Evolutionary conservation across 352 stramenopile genomes (phyloP).

Genomic region (Globisporangium cystogenes): DNA sequence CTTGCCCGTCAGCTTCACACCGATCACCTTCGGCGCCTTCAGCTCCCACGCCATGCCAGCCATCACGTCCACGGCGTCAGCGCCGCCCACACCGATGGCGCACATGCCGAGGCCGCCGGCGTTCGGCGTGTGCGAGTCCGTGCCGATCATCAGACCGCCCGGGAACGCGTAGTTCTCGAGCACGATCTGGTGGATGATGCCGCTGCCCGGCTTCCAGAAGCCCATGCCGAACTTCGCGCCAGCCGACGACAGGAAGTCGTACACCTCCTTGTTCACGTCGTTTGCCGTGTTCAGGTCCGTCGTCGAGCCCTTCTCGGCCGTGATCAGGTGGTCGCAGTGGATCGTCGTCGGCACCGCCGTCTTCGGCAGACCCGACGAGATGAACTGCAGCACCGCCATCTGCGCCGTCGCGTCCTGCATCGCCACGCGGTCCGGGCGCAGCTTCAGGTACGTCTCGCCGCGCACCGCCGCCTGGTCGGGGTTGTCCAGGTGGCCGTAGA

Average conservation of each 20-base stretch:
- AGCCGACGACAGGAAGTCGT: slow-evolving; percentile 90
- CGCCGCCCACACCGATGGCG: slow-evolving; percentile 90
- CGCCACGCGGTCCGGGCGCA: slow-evolving; percentile 89
- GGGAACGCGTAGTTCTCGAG: slow-evolving; percentile 95
- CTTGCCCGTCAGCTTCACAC: slow-evolving; percentile 92
- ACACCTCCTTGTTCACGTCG: slow-evolving; percentile 90
- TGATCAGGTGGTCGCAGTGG: slow-evolving; percentile 95
- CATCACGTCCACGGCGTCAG: slow-evolving; percentile 93
- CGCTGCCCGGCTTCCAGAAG: slow-evolving; percentile 92
- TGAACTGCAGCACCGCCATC: slow-evolving; percentile 95
- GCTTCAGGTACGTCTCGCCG: slow-evolving; percentile 91
- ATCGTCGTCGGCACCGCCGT: slow-evolving; percentile 91
- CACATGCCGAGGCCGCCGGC: slow-evolving; percentile 92
- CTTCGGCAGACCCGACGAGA: slow-evolving; percentile 91
- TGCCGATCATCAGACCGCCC: slow-evolving; percentile 93
- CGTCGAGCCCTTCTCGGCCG: slow-evolving; percentile 87
- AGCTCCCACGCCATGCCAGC: slow-evolving; percentile 93
- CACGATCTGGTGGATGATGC: slow-evolving; percentile 95
- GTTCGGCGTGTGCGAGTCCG: slow-evolving; percentile 93
- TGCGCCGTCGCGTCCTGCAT: slow-evolving; percentile 94
- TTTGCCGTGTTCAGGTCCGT: slow-evolving; percentile 88
- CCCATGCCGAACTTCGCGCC: slow-evolving; percentile 93
- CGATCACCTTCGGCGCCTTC: slow-evolving; percentile 94
- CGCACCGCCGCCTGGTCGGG: slow-evolving; percentile 73
- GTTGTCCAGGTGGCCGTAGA: slow-evolving; percentile 93